Conservation (phyloP, 768 basidiomycete genomes). For the Mrakia frigida region DNA sequence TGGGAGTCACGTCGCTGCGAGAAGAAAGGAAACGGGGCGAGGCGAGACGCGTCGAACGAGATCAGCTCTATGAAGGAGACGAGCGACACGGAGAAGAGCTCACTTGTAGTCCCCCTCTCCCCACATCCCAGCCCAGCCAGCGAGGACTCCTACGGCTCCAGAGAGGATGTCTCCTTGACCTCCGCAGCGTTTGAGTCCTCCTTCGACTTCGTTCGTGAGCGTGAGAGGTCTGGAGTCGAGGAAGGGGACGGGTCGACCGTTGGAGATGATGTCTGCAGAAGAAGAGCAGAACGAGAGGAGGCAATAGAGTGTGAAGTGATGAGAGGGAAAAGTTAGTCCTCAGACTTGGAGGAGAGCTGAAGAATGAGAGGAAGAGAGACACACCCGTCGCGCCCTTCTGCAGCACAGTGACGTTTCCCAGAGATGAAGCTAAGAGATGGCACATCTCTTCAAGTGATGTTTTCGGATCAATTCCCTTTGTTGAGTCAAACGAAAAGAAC, state of each 20-base stretch:
- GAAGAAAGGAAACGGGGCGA: not conserved
- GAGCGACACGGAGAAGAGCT: conserved; percentile 35
- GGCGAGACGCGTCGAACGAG: not conserved
- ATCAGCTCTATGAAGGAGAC: not conserved
- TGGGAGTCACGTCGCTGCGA: conserved; percentile 41
- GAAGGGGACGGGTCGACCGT: conserved; percentile 38
- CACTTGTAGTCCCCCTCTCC: conserved; percentile 79
- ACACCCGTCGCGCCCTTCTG: conserved; percentile 65
- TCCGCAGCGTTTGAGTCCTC: conserved; percentile 86
- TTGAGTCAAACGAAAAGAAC: not conserved
- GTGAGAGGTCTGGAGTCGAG: conserved; percentile 55
- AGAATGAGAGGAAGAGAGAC: not conserved
- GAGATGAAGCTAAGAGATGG: conserved; percentile 59
- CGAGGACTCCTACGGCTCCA: conserved; percentile 77
- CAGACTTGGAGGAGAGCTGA: not conserved
- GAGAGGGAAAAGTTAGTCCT: not conserved
- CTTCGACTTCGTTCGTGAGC: conserved; percentile 61
- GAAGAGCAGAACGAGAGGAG: conserved; percentile 52
- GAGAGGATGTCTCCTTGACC: conserved; percentile 94
- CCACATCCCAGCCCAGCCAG: conserved; percentile 94
- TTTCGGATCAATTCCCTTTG: conserved; percentile 44
- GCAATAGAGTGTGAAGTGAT: not conserved
- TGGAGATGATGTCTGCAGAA: conserved; percentile 80
- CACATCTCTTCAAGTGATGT: conserved; percentile 49
- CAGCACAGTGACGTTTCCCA: conserved; percentile 84